Evolutionary conservation across 331 rosid genomes (phyloP).

Genomic region (Telfairia occidentalis): DNA sequence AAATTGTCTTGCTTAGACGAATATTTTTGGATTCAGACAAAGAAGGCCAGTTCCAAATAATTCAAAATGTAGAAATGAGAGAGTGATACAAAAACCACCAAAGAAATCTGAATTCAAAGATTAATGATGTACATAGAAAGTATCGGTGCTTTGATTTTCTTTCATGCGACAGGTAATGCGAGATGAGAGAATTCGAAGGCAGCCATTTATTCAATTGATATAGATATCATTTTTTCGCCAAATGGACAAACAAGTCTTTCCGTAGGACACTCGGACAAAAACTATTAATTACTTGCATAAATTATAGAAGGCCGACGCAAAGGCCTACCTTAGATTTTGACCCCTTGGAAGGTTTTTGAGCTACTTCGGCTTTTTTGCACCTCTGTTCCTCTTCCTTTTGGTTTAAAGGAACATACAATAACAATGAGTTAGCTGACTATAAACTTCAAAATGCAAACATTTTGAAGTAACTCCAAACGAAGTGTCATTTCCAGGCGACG

Average conservation of each 20-base stretch:
- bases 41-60: neutral
- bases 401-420: neutral
- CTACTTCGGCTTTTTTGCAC: slow-evolving; percentile 27
- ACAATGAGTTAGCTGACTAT: neutral
- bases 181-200: neutral
- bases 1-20: neutral
- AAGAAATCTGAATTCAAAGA: neutral
- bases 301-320: neutral
- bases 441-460: neutral
- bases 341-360: slow-evolving; percentile 24
- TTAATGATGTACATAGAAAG: neutral
- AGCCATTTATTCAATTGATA: neutral
- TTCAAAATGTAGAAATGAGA: neutral
- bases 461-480: neutral
- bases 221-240: neutral
- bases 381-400: slow-evolving; percentile 65
- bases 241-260: neutral
- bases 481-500: neutral
- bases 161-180: neutral
- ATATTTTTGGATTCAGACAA: neutral
- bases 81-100: neutral
- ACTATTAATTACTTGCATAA: neutral
- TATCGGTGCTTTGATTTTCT: neutral
- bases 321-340: slow-evolving; percentile 43
- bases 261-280: neutral